phyloP scores from a whole-genome alignment of 371 early-diverging fungal species.

The Mortierella sp. region DNA sequence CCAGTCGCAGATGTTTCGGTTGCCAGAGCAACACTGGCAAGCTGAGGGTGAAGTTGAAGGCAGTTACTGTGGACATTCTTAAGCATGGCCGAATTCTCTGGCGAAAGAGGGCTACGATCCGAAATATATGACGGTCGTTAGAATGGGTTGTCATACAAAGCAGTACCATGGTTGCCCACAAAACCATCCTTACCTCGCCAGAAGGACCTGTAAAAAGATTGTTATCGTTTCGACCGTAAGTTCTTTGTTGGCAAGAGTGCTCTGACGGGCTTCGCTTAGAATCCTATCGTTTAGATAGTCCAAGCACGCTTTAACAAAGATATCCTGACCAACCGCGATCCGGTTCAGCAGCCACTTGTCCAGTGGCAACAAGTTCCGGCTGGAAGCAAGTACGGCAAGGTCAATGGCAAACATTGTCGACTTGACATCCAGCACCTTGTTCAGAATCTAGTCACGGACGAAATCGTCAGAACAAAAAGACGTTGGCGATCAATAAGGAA shows the following conservation, averaged over 20 bases:
- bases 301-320: conserved; percentile 78
- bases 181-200: conserved; percentile 59
- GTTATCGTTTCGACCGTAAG: conserved; percentile 76
- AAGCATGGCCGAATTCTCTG: conserved; percentile 66
- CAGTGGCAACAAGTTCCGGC: conserved; percentile 83
- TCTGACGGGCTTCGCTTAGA: conserved; percentile 53
- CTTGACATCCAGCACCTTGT: conserved; percentile 76
- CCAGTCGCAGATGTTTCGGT: conserved; percentile 37
- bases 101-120: conserved; percentile 63
- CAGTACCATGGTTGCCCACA: background rate
- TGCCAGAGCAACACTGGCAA: conserved; percentile 56
- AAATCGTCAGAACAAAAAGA: background rate
- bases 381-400: conserved; percentile 84
- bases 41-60: conserved; percentile 71
- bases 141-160: background rate
- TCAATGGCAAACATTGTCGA: conserved; percentile 84
- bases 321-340: conserved; percentile 70
- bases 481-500: too few species aligned
- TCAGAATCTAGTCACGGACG: conserved; percentile 63
- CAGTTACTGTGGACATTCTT: conserved; percentile 71
- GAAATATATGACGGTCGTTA: background rate
- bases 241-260: conserved; percentile 18
- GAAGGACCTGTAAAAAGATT: conserved; percentile 75
- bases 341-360: conserved; percentile 91
- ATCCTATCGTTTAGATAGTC: conserved; percentile 83